Conservation (phyloP, 805 yeast genomes). For the Ogataea wickerhamii region DNA sequence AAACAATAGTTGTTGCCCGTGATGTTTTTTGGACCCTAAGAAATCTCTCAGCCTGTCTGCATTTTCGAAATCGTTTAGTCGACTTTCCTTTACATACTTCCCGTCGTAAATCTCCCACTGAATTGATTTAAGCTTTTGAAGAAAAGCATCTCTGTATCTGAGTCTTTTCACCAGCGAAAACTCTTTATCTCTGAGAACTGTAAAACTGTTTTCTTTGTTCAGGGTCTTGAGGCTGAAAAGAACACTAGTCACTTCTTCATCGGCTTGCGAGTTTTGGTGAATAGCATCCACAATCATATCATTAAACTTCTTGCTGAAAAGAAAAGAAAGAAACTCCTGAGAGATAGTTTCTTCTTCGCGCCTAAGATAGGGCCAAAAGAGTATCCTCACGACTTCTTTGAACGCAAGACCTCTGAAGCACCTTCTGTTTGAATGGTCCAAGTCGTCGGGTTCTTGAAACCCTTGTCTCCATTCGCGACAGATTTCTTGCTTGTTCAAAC, state of each 20-base stretch:
- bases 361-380: constrained; percentile 19
- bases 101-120: constrained; percentile 9
- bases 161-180: constrained; percentile 12
- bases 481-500: constrained; percentile 2
- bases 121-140: neutral
- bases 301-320: constrained; percentile 8
- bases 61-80: constrained; percentile 18
- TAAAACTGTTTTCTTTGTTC: constrained; percentile 18
- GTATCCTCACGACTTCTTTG: constrained; percentile 18
- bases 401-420: constrained; percentile 10
- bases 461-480: constrained; percentile 19
- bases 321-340: constrained; percentile 1
- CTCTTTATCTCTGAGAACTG: constrained; percentile 23
- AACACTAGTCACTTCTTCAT: constrained; percentile 7
- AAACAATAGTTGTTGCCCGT: constrained; percentile 17
- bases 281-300: constrained; percentile 7
- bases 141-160: neutral
- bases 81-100: constrained; percentile 19
- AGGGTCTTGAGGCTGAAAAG: constrained; percentile 15
- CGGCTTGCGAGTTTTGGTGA: constrained; percentile 3
- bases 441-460: constrained; percentile 7
- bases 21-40: constrained; percentile 4
- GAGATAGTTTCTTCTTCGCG: neutral
- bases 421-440: constrained; percentile 1
- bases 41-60: constrained; percentile 12